These are phyloP conservation scores for Debaryomyces sp. DNA, from an alignment of 1,139 yeast genomes.

Conservation along the genomic window DNA sequence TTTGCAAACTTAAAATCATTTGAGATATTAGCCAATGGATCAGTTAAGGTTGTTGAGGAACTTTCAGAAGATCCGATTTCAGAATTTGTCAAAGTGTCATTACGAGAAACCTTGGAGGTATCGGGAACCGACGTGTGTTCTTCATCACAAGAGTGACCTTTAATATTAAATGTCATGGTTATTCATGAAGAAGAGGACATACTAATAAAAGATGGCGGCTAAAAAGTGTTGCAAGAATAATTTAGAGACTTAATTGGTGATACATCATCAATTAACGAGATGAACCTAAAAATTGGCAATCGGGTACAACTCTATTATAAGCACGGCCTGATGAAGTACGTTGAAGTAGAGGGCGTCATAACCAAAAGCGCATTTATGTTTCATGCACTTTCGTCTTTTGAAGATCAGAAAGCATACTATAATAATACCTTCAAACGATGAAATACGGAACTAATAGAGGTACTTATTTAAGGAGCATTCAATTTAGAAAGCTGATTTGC, in stretches of 20 bases:
- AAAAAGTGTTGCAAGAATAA: conserved; percentile 2
- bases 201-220: not conserved
- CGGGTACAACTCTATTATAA: not conserved
- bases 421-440: not conserved
- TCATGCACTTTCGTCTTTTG: no score
- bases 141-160: not conserved
- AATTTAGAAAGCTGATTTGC: no score
- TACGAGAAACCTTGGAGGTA: not conserved
- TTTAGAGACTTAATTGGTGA: not conserved
- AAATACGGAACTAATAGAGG: not conserved
- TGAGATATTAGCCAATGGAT: not conserved
- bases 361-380: no score
- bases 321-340: not conserved
- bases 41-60: not conserved
- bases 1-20: not conserved
- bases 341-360: not conserved
- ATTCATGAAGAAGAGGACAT: not conserved
- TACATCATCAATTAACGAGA: not conserved
- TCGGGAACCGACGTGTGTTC: not conserved
- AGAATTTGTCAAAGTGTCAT: not conserved
- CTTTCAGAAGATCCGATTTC: not conserved
- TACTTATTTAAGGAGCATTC: no score
- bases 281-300: not conserved
- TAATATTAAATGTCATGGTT: not conserved
- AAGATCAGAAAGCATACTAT: no score